Evolutionary conservation across 148 eudicot species (phyloP).

Genomic region (Nepenthes gracilis): DNA sequence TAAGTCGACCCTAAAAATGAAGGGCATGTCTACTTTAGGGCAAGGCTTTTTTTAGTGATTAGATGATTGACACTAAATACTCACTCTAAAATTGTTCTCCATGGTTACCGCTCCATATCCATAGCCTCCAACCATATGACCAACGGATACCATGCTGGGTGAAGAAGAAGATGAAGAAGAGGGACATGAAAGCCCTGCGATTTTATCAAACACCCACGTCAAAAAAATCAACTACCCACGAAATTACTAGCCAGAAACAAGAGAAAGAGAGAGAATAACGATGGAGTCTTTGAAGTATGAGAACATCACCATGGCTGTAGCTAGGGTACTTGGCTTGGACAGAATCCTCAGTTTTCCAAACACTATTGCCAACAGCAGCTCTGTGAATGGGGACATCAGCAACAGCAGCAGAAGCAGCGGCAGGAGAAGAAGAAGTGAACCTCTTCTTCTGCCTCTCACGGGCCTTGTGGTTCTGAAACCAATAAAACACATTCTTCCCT

Average conservation of each 20-base stretch:
- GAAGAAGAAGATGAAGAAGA: constrained; percentile 26
- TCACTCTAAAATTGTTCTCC: constrained; percentile 77
- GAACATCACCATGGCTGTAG: constrained; percentile 12
- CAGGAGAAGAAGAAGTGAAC: constrained; percentile 22
- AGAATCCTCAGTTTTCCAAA: constrained; percentile 19
- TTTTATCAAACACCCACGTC: too few relatives aligned
- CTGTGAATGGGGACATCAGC: neutral
- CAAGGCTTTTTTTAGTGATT: neutral
- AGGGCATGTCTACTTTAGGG: neutral
- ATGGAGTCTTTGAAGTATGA: neutral
- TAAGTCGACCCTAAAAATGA: neutral
- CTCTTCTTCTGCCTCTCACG: constrained; percentile 95
- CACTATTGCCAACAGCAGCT: neutral
- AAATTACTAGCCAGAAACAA: neutral
- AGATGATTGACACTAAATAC: neutral
- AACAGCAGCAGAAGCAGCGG: constrained; percentile 2
- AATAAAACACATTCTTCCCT: constrained; percentile 93
- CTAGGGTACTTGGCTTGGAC: constrained; percentile 24
- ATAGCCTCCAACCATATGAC: constrained; percentile 44
- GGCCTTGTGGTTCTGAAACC: constrained; percentile 98
- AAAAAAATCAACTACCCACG: too few relatives aligned
- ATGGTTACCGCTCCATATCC: constrained; percentile 70
- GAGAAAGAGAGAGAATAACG: neutral
- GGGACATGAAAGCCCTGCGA: constrained; percentile 28
- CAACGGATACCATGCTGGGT: constrained; percentile 35